Evolutionary conservation across 129 eudicot genomes (phyloP).

Genomic region (Ambrosia artemisiifolia): DNA sequence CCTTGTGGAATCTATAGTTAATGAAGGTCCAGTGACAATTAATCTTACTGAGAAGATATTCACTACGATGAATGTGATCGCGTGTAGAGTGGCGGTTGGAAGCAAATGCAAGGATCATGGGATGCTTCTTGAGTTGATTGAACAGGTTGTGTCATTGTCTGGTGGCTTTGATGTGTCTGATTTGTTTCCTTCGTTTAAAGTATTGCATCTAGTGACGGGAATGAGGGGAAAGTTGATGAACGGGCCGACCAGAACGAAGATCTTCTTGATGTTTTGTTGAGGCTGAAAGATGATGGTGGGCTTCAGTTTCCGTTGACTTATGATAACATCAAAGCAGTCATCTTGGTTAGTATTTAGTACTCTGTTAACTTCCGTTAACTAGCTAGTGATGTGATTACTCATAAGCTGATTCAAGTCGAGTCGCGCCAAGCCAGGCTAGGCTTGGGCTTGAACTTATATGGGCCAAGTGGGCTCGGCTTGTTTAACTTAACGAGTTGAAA

Average conservation of each 20-base stretch:
- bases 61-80: neutral
- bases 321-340: conserved; percentile 2
- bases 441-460: too few species aligned
- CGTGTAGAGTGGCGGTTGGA: neutral
- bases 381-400: neutral
- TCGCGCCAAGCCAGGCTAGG: too few species aligned
- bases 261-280: conserved; percentile 1
- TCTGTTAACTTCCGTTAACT: neutral
- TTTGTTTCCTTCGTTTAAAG: neutral
- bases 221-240: neutral
- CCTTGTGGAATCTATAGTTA: neutral
- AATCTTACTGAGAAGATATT: neutral
- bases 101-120: neutral
- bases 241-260: neutral
- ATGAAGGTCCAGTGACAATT: neutral
- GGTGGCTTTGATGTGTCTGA: neutral
- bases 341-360: neutral
- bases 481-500: too few species aligned
- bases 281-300: neutral
- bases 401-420: too few species aligned
- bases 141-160: neutral
- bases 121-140: neutral
- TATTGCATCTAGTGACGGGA: neutral
- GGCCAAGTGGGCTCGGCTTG: too few species aligned
- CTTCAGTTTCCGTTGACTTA: neutral